phyloP scores from a whole-genome alignment of 2,329 filamentous ascomycete genomes.

The Colletotrichum liriopes region DNA sequence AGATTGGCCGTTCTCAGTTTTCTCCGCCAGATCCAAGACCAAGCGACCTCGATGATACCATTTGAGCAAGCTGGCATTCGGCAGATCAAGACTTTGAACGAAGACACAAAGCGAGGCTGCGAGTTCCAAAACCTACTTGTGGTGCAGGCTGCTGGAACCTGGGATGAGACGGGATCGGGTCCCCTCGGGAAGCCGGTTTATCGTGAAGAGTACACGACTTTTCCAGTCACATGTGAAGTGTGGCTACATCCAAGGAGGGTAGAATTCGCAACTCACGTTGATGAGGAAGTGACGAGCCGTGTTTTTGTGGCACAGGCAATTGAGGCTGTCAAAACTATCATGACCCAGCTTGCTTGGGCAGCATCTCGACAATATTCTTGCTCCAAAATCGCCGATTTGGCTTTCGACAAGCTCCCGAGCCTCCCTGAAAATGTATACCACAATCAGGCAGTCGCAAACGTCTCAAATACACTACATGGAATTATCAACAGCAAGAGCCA shows the following conservation, averaged over 20 bases:
- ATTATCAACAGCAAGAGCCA: constrained; percentile 5
- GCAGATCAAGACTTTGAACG: constrained; percentile 39
- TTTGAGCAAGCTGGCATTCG: constrained; percentile 47
- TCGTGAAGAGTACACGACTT: constrained; percentile 37
- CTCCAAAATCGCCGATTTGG: neutral
- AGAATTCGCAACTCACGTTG: constrained; percentile 36
- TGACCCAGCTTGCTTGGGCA: constrained; percentile 25
- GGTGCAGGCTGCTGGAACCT: constrained; percentile 46
- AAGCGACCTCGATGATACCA: constrained; percentile 44
- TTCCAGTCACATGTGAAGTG: constrained; percentile 34
- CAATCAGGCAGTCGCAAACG: neutral
- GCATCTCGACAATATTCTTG: neutral
- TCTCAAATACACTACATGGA: constrained; percentile 1
- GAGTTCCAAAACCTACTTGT: constrained; percentile 51
- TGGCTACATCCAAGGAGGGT: constrained; percentile 23
- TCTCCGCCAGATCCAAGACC: constrained; percentile 41
- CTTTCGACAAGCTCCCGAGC: neutral
- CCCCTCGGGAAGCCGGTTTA: constrained; percentile 32
- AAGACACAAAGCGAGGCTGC: constrained; percentile 41
- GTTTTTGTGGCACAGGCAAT: constrained; percentile 24
- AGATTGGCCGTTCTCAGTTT: constrained; percentile 15
- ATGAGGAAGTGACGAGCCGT: constrained; percentile 31
- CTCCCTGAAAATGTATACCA: neutral
- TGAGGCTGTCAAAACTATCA: constrained; percentile 25
- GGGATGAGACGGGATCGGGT: constrained; percentile 21